Evolutionary conservation across 73 alveolate genomes (phyloP), one percentile per base, ranked within the genome.

Genomic region (Paramecium caudatum): DNA sequence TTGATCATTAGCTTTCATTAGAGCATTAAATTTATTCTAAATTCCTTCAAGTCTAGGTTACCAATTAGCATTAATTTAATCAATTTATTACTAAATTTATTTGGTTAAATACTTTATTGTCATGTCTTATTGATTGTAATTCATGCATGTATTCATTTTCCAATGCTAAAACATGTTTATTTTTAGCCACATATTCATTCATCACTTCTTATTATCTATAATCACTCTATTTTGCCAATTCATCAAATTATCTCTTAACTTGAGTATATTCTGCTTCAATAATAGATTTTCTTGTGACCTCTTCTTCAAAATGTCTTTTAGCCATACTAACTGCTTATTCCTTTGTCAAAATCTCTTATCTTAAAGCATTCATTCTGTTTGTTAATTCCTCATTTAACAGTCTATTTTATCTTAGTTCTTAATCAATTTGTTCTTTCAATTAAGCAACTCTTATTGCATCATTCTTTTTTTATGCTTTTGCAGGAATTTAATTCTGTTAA

Each of bases 111-210:
- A 74, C 88, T 47, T 74, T 74, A 45, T 45, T 74, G 12, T 74
- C 88, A 74, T 74, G 39, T 37, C 88, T 37, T 3, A 74, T 41
- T 41, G 17, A 21, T 4, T 63, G 43, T 74, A 74, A 45, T 10
- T 74, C 88, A 27, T 39, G 43, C 88, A 74, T 74, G 16, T 74
- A 74, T 27, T 74, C 88, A 45, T 74, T 74, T 45, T 74, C 88
- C 7, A 74, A 43, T 3, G 55, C 88, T 41, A 74, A 45, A 2
- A 74, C 88, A 74, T 39, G 47, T 34, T 74, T 74, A 74, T 74
- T 74, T 74, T 74, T 74, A 10, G 62, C 65, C 1, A 74, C 47
- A 74, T 74, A 74, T 21, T 74, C 88, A 43, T 74, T 74, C 88
- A 74, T 74, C 10, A 45, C 88, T 21, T 41, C 62, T 39, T 74